A percentile compares a stretch with the other conserved stretches of the same genome.
Evolutionary conservation across 352 stramenopile species (phyloP).

Genomic region (Globisporangium iwayamae): DNA sequence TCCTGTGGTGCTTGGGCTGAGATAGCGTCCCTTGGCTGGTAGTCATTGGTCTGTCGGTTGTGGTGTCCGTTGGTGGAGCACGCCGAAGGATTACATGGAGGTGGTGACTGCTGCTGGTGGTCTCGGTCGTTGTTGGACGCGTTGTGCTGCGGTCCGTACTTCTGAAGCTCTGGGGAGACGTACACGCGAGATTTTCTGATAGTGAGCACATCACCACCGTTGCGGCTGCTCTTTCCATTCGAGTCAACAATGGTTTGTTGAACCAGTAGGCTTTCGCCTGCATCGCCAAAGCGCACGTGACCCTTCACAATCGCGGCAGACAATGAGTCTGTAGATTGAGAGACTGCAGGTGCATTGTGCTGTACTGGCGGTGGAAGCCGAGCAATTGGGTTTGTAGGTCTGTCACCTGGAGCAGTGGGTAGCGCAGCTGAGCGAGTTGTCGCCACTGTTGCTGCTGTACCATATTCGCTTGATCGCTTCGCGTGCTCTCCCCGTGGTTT

Average conservation of each 20-base stretch:
- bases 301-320: conserved; percentile 12
- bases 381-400: neutral
- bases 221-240: neutral
- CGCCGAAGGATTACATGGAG: neutral
- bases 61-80: neutral
- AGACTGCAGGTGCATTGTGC: no score
- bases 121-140: neutral
- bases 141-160: conserved; percentile 46
- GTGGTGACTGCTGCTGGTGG: neutral
- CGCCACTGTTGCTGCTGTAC: neutral
- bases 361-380: conserved; percentile 1
- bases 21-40: neutral
- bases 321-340: neutral
- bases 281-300: conserved; percentile 43
- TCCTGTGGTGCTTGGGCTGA: neutral
- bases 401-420: neutral
- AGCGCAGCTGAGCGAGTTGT: neutral
- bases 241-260: neutral
- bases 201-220: neutral
- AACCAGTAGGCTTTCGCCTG: conserved; percentile 18
- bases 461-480: neutral
- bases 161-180: conserved; percentile 33
- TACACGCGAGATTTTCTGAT: conserved; percentile 1
- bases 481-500: neutral
- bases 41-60: neutral